Conservation (phyloP, 1,284 basidiomycete genomes). For the Cutaneotrichosporon curvatum region DNA sequence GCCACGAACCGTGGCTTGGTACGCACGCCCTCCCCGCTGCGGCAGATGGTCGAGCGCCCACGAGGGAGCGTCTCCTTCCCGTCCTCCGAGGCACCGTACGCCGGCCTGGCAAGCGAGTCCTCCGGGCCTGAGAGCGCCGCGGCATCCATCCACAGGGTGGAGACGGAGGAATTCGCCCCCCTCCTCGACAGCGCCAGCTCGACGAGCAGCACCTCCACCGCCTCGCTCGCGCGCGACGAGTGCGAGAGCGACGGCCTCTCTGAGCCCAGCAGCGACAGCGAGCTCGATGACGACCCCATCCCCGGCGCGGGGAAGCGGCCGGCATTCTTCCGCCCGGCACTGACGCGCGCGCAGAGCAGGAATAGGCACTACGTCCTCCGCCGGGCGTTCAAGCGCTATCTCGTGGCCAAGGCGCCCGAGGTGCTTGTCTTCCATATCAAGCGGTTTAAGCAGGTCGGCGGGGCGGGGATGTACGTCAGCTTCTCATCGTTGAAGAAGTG, state of each 20-base stretch:
- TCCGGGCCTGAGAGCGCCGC: too few relatives aligned
- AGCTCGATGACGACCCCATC: slow-evolving; percentile 27
- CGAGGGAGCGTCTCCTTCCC: not conserved
- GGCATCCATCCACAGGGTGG: not conserved
- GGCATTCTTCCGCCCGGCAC: slow-evolving; percentile 5
- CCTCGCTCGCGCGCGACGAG: slow-evolving; percentile 1
- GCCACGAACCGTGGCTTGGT: slow-evolving; percentile 3
- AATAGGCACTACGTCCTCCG: slow-evolving; percentile 56
- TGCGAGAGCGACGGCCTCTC: slow-evolving; percentile 31
- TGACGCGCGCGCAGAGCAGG: slow-evolving; percentile 10
- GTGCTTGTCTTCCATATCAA: slow-evolving; percentile 88
- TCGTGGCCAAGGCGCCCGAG: slow-evolving; percentile 77
- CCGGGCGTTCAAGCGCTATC: slow-evolving; percentile 84
- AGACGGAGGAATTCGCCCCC: not conserved
- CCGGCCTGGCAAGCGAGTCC: too few relatives aligned
- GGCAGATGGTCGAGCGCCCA: slow-evolving; percentile 19
- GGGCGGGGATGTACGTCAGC: slow-evolving; percentile 25
- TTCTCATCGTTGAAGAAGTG: slow-evolving; percentile 44
- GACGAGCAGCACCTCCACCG: not conserved
- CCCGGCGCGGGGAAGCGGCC: slow-evolving; percentile 2
- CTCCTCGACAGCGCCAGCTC: not conserved
- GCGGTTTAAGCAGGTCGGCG: slow-evolving; percentile 69
- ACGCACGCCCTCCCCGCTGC: slow-evolving; percentile 34
- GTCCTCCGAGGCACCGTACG: too few relatives aligned
- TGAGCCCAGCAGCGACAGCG: slow-evolving; percentile 19